A percentile compares a stretch with the other conserved stretches of the same genome.
Evolutionary conservation across 345 rosid species (phyloP).

Genomic region (Hibiscus mutabilis): DNA sequence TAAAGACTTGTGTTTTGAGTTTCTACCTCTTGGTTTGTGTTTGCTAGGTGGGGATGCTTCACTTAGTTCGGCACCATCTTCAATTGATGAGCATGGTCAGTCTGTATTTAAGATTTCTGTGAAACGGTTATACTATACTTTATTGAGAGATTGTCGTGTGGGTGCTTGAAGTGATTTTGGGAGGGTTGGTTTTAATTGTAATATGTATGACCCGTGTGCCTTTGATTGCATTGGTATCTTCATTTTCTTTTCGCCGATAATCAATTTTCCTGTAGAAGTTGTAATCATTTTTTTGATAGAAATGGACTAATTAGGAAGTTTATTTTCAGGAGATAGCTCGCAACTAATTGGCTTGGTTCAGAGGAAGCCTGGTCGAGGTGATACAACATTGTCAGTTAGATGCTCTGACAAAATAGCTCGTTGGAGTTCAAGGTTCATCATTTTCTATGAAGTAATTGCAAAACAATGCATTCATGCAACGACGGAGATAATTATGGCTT

Average conservation of each 20-base stretch:
- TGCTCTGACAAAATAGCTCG: conserved; percentile 48
- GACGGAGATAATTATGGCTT: neutral
- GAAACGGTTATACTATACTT: neutral
- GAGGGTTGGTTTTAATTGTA: conserved; percentile 5
- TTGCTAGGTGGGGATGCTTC: conserved; percentile 61
- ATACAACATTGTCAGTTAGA: conserved; percentile 65
- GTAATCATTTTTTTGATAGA: neutral
- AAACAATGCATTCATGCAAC: neutral
- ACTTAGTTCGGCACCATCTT: conserved; percentile 15
- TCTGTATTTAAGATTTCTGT: conserved; percentile 4
- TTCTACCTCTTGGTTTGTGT: conserved; percentile 7
- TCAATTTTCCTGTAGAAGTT: neutral
- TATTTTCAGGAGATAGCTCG: conserved; percentile 30
- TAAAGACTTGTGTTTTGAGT: neutral
- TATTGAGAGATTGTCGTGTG: neutral
- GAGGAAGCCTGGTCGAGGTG: conserved; percentile 96
- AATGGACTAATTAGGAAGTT: conserved; percentile 14
- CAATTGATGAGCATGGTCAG: conserved; percentile 11
- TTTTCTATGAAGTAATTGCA: neutral
- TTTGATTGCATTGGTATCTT: neutral
- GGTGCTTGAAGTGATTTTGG: neutral
- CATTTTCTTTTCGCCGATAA: neutral
- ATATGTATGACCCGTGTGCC: neutral
- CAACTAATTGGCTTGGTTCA: conserved; percentile 49
- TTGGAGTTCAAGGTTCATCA: conserved; percentile 82